Conservation (phyloP, 2,329 filamentous ascomycete species). For the Daldinia sp. region DNA sequence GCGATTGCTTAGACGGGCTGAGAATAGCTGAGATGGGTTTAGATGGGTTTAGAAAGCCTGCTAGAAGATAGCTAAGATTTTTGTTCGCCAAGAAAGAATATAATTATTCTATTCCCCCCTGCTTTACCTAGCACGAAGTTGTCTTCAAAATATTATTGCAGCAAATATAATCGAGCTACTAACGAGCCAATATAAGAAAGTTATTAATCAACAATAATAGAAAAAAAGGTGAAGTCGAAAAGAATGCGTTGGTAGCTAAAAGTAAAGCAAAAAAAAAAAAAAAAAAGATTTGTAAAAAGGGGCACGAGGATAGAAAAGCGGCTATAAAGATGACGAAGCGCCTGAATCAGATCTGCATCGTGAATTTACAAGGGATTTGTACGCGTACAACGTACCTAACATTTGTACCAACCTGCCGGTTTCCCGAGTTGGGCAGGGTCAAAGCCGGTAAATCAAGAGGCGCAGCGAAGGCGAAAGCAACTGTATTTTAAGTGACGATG, state of each 20-base stretch:
- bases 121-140: no score
- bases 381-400: no score
- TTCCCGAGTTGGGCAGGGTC: neutral
- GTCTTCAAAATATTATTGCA: neutral
- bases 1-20: no score
- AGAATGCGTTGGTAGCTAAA: no score
- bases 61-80: neutral
- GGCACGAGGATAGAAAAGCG: neutral
- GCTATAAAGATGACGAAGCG: conserved; percentile 25
- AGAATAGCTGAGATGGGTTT: no score
- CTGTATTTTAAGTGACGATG: neutral
- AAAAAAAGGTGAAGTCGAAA: neutral
- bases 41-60: neutral
- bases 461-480: neutral
- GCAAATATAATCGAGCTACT: neutral
- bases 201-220: neutral
- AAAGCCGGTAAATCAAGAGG: neutral
- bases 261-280: neutral
- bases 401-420: neutral
- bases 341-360: conserved; percentile 26
- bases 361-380: neutral
- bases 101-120: neutral
- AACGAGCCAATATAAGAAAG: neutral
- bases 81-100: neutral
- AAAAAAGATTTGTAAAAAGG: neutral